Base-by-base conservation (phyloP, 2,329 filamentous ascomycete genomes). In the Ceratocystis cacaofunesta region DNA sequence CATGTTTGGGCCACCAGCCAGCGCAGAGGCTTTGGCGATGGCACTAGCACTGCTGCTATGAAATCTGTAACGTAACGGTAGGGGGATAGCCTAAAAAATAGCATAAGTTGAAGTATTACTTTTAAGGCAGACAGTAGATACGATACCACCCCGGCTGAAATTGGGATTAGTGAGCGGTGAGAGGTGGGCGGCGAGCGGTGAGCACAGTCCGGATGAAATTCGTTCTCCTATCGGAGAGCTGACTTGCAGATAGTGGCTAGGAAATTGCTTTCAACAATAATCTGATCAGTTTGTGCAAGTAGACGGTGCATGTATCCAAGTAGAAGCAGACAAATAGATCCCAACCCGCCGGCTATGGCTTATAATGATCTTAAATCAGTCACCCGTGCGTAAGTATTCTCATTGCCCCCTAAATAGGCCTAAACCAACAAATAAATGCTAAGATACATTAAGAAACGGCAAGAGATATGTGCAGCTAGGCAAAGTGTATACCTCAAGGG, bases 71-170 rank as follows among this genome's bases (percentile, higher is more conserved):
- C 48, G 19, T n/a, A 22, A 5, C 60, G 25, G 10, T 7, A 7
- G 7, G 17, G 44, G 0, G 19, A 62, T 15, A n/a, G n/a, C 8
- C n/a, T 5, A 22, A 10, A 44, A 62, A 43, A 36, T 22, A 36
- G 17, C 48, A 22, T 43, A 46, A 2, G 57, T 46, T 6, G 32
- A n/a, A n/a, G 15, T 28, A 12, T 25, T 74, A 61, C 76, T 74
- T 67, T 78, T 78, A 62, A 78, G 73, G 2, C 72, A 72, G 15
- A 76, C 68, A 7, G 70, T 68, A 1, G 57, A 10, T 7, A 77
- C 77, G 36, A 79, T 73, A 0, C 71, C 69, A n/a, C 74, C 70
- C 72, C 75, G 79, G 70, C 79, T 71, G 43, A 76, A 73, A 8
- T 76, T 73, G 4, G 74, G 75, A 67, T 75, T 76, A 58, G 73